Conservation (phyloP, 768 basidiomycete species). For the Rhizopogon vesiculosus region DNA sequence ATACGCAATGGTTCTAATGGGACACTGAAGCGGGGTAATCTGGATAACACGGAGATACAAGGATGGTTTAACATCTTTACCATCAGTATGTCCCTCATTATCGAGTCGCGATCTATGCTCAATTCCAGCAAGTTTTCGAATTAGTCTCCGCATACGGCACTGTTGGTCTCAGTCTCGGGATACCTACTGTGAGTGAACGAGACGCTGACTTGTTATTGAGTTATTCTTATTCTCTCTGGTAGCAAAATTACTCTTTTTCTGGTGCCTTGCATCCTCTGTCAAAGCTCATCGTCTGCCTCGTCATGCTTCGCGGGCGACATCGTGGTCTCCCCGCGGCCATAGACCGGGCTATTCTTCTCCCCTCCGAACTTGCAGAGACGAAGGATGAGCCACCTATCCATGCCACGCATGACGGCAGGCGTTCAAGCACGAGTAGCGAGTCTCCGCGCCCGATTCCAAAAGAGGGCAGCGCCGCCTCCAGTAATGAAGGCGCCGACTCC, state of each 20-base stretch:
- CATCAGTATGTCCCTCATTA: slow-evolving; percentile 47
- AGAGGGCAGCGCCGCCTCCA: not conserved
- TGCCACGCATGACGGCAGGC: slow-evolving; percentile 7
- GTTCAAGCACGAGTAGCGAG: slow-evolving; percentile 2
- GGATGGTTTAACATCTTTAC: slow-evolving; percentile 84
- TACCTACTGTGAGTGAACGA: slow-evolving; percentile 56
- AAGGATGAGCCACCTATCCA: slow-evolving; percentile 10
- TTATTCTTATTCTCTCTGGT: slow-evolving; percentile 2
- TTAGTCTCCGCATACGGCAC: slow-evolving; percentile 84
- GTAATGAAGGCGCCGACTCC: not conserved
- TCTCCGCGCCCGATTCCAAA: not conserved
- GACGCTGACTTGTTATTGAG: not conserved
- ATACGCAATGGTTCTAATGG: not conserved
- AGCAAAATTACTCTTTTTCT: slow-evolving; percentile 80
- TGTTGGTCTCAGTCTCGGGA: slow-evolving; percentile 85
- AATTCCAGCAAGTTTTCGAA: slow-evolving; percentile 63
- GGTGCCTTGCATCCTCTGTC: slow-evolving; percentile 78
- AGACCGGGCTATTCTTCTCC: slow-evolving; percentile 82
- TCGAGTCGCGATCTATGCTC: not conserved
- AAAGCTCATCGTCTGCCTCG: slow-evolving; percentile 79
- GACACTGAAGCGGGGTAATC: slow-evolving; percentile 44
- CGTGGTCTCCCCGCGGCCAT: slow-evolving; percentile 86
- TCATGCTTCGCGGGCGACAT: slow-evolving; percentile 94
- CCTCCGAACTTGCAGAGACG: slow-evolving; percentile 50
- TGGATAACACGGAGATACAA: slow-evolving; percentile 48